Percentiles rank a stretch among this genome's conserved stretches.
These are phyloP conservation scores for Leavenworthia alabamica DNA, from an alignment of 345 rosid genomes.

Conservation along the genomic window DNA sequence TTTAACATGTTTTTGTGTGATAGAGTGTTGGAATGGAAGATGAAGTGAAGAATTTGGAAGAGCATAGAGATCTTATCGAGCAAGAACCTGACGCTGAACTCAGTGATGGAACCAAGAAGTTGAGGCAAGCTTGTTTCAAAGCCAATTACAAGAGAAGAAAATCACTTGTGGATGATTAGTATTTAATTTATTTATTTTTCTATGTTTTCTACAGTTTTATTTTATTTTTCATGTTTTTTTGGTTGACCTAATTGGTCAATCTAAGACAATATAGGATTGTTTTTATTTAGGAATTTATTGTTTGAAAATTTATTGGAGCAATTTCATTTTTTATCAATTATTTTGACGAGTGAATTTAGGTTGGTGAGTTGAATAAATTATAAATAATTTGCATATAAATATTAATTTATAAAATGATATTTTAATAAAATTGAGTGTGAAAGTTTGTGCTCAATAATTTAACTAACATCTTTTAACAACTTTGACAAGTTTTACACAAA, in stretches of 20 bases:
- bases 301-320: no score
- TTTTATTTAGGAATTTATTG: neutral
- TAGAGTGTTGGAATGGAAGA: slow-evolving; percentile 43
- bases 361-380: neutral
- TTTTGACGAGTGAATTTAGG: slow-evolving; percentile 1
- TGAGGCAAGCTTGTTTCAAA: slow-evolving; percentile 62
- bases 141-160: slow-evolving; percentile 54
- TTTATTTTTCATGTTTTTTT: neutral
- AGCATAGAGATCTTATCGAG: slow-evolving; percentile 40
- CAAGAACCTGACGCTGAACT: slow-evolving; percentile 42
- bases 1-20: neutral
- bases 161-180: slow-evolving; percentile 17
- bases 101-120: slow-evolving; percentile 42
- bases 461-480: neutral
- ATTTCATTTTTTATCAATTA: neutral
- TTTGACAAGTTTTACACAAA: neutral
- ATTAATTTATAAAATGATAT: neutral
- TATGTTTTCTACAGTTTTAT: neutral
- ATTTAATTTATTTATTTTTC: neutral
- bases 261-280: neutral
- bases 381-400: neutral
- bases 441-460: neutral
- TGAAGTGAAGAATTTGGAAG: slow-evolving; percentile 42
- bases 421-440: neutral
- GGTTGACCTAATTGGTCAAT: slow-evolving; percentile 11